Conservation (phyloP, 2,329 filamentous ascomycete species). For the Metarhizium album region DNA sequence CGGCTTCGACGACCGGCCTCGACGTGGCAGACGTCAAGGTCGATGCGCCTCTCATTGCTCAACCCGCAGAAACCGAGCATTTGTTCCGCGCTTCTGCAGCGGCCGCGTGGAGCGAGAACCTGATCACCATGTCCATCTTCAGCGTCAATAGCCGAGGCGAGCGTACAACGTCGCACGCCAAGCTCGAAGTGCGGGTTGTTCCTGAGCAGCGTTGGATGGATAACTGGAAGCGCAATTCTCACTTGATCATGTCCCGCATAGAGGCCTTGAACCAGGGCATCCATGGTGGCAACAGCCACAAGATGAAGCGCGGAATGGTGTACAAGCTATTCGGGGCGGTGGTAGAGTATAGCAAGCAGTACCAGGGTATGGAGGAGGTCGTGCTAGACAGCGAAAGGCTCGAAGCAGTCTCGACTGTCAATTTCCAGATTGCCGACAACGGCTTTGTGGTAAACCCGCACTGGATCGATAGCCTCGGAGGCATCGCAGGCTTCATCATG, state of each 20-base stretch:
- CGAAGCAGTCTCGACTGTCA: conserved; percentile 7
- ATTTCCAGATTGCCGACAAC: neutral
- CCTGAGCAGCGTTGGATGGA: neutral
- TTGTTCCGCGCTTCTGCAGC: neutral
- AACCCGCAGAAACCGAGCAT: neutral
- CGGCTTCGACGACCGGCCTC: neutral
- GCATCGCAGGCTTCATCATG: neutral
- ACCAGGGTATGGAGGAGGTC: neutral
- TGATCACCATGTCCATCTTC: neutral
- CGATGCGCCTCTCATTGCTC: neutral
- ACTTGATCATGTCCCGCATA: conserved; percentile 56
- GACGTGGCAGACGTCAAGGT: neutral
- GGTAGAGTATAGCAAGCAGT: conserved; percentile 20
- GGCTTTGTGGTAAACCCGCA: neutral
- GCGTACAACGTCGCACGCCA: neutral
- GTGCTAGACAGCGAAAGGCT: conserved; percentile 6
- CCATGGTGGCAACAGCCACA: neutral
- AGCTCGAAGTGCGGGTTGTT: neutral
- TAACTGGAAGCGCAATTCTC: conserved; percentile 6
- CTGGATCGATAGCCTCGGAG: neutral
- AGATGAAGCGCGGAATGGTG: neutral
- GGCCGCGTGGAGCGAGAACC: neutral
- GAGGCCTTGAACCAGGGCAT: conserved; percentile 34
- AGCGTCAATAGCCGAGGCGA: neutral
- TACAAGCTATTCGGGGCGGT: neutral